Evolutionary conservation across 1,284 basidiomycete species (phyloP).

Genomic region (Microbotryum scabiosae): DNA sequence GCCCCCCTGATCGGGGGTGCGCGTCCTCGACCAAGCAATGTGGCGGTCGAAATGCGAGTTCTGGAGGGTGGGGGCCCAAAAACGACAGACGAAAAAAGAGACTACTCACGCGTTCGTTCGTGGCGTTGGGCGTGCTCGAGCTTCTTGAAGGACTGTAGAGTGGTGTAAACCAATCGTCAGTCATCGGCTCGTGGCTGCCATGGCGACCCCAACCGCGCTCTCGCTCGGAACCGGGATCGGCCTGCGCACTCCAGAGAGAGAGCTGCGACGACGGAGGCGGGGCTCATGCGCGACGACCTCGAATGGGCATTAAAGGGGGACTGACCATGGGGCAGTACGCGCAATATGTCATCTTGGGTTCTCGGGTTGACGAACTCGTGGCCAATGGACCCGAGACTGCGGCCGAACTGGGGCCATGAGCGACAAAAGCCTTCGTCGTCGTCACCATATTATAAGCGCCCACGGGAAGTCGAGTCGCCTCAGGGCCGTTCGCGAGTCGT

Average conservation of each 20-base stretch:
- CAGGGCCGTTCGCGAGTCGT: too few species aligned
- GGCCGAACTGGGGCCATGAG: too few species aligned
- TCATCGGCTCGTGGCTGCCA: not conserved
- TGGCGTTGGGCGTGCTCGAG: constrained; percentile 29
- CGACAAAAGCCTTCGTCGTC: too few species aligned
- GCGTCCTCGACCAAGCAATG: not conserved
- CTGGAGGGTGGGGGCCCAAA: not conserved
- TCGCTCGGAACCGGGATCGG: not conserved
- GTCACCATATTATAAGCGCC: too few species aligned
- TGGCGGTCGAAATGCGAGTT: not conserved
- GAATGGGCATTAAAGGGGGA: not conserved
- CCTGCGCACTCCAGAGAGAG: not conserved
- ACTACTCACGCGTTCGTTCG: constrained; percentile 23
- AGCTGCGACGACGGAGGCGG: not conserved
- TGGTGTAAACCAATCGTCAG: not conserved
- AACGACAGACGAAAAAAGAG: not conserved
- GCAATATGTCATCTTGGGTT: not conserved
- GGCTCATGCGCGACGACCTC: not conserved
- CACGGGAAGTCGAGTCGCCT: too few species aligned
- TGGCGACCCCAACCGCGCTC: not conserved
- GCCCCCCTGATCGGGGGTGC: too few species aligned
- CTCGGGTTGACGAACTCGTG: too few species aligned
- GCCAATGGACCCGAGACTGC: too few species aligned
- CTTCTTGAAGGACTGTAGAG: constrained; percentile 17
- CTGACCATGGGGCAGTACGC: constrained; percentile 11